phyloP scores from a whole-genome alignment of 805 yeast genomes.

The Debaryomyces maramus region DNA sequence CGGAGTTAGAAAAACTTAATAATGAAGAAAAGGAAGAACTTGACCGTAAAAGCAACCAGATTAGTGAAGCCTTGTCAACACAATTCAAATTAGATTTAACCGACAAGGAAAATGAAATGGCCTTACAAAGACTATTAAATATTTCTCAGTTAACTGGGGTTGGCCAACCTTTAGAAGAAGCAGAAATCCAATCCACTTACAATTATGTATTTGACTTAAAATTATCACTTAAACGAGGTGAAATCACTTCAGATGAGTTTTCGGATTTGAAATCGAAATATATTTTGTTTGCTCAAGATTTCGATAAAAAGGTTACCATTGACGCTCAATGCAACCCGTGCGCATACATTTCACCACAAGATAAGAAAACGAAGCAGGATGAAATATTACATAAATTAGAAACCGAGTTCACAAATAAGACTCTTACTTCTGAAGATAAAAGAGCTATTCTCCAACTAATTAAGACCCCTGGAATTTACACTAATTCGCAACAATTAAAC shows the following conservation, averaged over 20 bases:
- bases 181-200: slow-evolving; percentile 58
- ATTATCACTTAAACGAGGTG: slow-evolving; percentile 39
- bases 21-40: slow-evolving; percentile 44
- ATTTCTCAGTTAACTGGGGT: slow-evolving; percentile 47
- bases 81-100: slow-evolving; percentile 31
- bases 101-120: slow-evolving; percentile 19
- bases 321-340: slow-evolving; percentile 45
- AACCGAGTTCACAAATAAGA: slow-evolving; percentile 18
- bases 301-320: slow-evolving; percentile 50
- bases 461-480: slow-evolving; percentile 40
- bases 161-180: slow-evolving; percentile 58
- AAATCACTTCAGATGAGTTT: slow-evolving; percentile 29
- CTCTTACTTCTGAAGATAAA: slow-evolving; percentile 38
- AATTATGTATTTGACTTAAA: slow-evolving; percentile 47
- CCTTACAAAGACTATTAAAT: slow-evolving; percentile 49
- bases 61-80: slow-evolving; percentile 13
- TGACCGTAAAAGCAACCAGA: slow-evolving; percentile 15
- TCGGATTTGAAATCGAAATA: slow-evolving; percentile 29
- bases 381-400: slow-evolving; percentile 23
- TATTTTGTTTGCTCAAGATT: slow-evolving; percentile 30
- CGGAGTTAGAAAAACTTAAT: slow-evolving; percentile 44
- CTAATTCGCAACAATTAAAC: slow-evolving; percentile 30
- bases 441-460: slow-evolving; percentile 45
- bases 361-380: slow-evolving; percentile 19
- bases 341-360: slow-evolving; percentile 33